phyloP scores from a whole-genome alignment of 2,329 filamentous ascomycete genomes.

The Alternaria postmessia region DNA sequence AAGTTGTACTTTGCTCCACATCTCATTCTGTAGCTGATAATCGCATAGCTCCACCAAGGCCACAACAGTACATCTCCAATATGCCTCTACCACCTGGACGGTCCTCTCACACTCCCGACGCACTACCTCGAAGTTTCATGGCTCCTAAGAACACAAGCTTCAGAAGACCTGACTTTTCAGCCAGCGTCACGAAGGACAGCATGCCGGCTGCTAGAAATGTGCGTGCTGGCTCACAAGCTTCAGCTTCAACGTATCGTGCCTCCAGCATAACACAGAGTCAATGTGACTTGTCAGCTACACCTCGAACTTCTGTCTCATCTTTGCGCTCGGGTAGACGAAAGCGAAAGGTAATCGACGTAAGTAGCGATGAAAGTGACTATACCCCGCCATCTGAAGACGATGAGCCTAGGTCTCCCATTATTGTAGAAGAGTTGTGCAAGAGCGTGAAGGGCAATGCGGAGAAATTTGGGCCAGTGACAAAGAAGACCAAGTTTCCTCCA shows the following conservation, averaged over 20 bases:
- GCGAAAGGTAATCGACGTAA: conserved; percentile 8
- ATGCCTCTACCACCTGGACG: background rate
- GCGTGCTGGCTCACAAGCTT: conserved; percentile 10
- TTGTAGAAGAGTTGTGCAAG: background rate
- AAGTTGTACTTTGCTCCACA: background rate
- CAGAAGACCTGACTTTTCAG: conserved; percentile 20
- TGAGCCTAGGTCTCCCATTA: conserved; percentile 6
- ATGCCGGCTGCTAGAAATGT: background rate
- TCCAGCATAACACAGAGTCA: background rate
- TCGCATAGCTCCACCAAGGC: background rate
- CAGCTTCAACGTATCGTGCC: conserved; percentile 4
- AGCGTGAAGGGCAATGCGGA: background rate
- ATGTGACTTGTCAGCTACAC: conserved; percentile 6
- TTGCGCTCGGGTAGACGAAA: conserved; percentile 6
- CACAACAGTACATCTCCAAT: background rate
- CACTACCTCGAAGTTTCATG: background rate
- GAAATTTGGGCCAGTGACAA: background rate
- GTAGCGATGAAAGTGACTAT: conserved; percentile 19
- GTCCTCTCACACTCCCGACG: background rate
- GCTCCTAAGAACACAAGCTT: background rate
- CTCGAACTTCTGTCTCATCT: conserved; percentile 1
- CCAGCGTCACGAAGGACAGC: conserved; percentile 2
- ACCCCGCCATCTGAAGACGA: conserved; percentile 9
- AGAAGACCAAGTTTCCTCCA: conserved; percentile 3
- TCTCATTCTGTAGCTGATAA: background rate